Base-by-base conservation (phyloP, 2,329 filamentous ascomycete genomes). In the Rachicladosporium sp. region DNA sequence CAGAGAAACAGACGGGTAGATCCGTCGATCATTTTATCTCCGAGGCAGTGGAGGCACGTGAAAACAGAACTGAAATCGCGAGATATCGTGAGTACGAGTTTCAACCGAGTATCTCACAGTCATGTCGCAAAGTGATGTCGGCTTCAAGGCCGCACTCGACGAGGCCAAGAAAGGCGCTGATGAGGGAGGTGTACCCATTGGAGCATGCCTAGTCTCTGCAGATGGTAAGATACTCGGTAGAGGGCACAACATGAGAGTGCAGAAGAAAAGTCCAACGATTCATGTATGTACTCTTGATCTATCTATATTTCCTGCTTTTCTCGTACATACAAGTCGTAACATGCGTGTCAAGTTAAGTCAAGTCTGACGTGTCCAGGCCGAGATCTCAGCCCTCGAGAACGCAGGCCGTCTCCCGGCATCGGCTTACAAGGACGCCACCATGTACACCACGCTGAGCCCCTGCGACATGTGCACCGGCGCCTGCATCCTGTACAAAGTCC, bases 391-490 rank as follows among this genome's bases (percentile, higher is more conserved):
- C n/a, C 68, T 88, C 31, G 78, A 82, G 55, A 78, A 81, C 58
- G 80, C 80, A 1, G 82, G 82, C 34, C 74, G 82, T 31, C 70
- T 85, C 13, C 76, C 79, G 27, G 80, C 80, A 10, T 73, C 73
- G 2, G 71, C 72, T 5, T 87, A 86, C 59, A 70, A 70, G 47
- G 78, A 77, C 23, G 73, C 78, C 29, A 87, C 81, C n/a, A 86
- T 88, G 80, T 88, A 83, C 62, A 88, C 82, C 2, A 86, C 82
- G 1, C 66, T 88, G 5, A 83, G 79, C 2, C 82, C 82, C 1
- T 88, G 82, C 58, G 80, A 84, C 54, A 87, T 87, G 82, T 88
- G 79, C 60, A 85, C 82, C 3, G 82, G 82, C 7, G 80, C 82
- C 3, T 86, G 81, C 52, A 65, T 88, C 43, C 68, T 87, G 43